Percentiles rank a stretch among this genome's conserved stretches.
Evolutionary conservation across 148 eudicot species (phyloP).

Genomic region (Suaeda aralocaspica): DNA sequence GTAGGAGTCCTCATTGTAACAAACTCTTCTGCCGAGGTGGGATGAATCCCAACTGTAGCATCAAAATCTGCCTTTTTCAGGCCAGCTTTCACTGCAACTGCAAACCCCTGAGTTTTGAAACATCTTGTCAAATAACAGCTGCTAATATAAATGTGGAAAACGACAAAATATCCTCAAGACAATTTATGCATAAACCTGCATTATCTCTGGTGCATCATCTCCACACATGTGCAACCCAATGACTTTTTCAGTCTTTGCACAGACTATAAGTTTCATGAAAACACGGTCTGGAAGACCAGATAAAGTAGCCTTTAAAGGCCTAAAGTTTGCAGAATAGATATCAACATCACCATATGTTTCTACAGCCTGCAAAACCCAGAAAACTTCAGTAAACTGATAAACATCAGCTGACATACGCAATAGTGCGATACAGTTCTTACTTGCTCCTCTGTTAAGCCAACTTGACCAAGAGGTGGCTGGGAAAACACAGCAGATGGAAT

Average conservation of each 20-base stretch:
- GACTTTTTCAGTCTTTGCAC: slow-evolving; percentile 76
- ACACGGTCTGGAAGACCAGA: slow-evolving; percentile 96
- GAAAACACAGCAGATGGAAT: slow-evolving; percentile 95
- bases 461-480: slow-evolving; percentile 96
- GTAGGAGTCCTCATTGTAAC: slow-evolving; percentile 97
- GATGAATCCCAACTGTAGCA: slow-evolving; percentile 87
- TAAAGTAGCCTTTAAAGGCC: slow-evolving; percentile 89
- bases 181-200: slow-evolving; percentile 55
- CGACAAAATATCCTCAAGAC: background rate
- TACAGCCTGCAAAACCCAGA: slow-evolving; percentile 58
- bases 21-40: slow-evolving; percentile 91
- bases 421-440: slow-evolving; percentile 28
- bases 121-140: slow-evolving; percentile 8
- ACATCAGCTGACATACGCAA: background rate
- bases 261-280: slow-evolving; percentile 83
- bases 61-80: slow-evolving; percentile 92
- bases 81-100: slow-evolving; percentile 94
- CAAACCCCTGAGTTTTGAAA: slow-evolving; percentile 64
- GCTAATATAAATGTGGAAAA: background rate
- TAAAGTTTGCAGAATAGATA: slow-evolving; percentile 78
- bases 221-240: slow-evolving; percentile 94
- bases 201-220: slow-evolving; percentile 88
- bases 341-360: slow-evolving; percentile 75
- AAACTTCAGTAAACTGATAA: slow-evolving; percentile 9
- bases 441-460: slow-evolving; percentile 91